Percentiles rank a stretch among this genome's conserved stretches.
phyloP scores from a whole-genome alignment of 2,329 filamentous ascomycete species.

The Elsinoe australis region DNA sequence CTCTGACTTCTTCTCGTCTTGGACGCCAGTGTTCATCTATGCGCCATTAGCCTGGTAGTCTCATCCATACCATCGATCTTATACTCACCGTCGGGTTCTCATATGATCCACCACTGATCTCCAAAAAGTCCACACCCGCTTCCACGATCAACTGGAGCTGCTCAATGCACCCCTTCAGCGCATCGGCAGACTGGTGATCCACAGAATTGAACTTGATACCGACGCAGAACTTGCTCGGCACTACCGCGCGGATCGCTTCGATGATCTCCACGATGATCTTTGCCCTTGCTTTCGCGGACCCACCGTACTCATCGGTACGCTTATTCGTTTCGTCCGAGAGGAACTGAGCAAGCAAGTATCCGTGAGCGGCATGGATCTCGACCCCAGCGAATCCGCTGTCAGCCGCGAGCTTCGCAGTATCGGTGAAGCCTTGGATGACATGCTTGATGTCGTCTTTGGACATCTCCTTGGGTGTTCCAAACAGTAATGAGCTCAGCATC shows the following conservation, averaged over 20 bases:
- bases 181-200: slow-evolving; percentile 33
- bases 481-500: slow-evolving; percentile 23
- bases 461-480: slow-evolving; percentile 53
- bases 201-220: slow-evolving; percentile 47
- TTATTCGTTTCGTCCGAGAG: slow-evolving; percentile 39
- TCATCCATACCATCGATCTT: not conserved
- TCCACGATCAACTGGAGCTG: slow-evolving; percentile 48
- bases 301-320: slow-evolving; percentile 44
- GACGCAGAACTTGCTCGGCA: slow-evolving; percentile 39
- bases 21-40: not conserved
- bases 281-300: slow-evolving; percentile 39
- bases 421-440: slow-evolving; percentile 47
- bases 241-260: slow-evolving; percentile 34
- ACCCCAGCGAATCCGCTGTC: slow-evolving; percentile 48
- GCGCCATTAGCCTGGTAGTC: not conserved
- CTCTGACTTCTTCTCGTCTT: slow-evolving; percentile 21
- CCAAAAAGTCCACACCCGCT: slow-evolving; percentile 56
- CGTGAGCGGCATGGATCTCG: slow-evolving; percentile 48
- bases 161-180: slow-evolving; percentile 45
- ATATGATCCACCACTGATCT: slow-evolving; percentile 55
- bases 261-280: slow-evolving; percentile 42
- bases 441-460: slow-evolving; percentile 46
- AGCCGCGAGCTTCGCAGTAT: slow-evolving; percentile 44
- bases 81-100: slow-evolving; percentile 32
- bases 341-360: slow-evolving; percentile 42